phyloP scores from a whole-genome alignment of 257 asterid genomes.

The Salvia rosmarinus region DNA sequence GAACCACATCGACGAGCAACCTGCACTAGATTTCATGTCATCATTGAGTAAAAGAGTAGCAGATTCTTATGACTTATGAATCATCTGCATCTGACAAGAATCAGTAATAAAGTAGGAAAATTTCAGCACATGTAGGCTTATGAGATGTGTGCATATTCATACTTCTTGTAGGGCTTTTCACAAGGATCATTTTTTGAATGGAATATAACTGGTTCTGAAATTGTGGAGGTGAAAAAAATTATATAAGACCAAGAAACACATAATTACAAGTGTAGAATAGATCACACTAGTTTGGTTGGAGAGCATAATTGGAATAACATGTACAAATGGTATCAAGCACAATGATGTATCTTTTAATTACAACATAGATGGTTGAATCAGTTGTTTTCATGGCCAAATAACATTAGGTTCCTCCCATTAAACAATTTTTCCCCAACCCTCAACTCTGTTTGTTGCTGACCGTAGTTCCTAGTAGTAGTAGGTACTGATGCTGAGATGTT shows the following conservation, averaged over 20 bases:
- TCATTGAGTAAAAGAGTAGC: neutral
- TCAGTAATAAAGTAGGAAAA: neutral
- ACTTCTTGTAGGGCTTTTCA: neutral
- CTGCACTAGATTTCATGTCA: neutral
- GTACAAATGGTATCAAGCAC: neutral
- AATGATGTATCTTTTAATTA: neutral
- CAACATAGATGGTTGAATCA: neutral
- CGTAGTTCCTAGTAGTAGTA: too few relatives aligned
- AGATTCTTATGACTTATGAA: neutral
- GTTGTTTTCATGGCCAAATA: constrained; percentile 8
- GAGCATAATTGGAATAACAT: neutral
- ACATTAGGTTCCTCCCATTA: neutral
- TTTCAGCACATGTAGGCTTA: neutral
- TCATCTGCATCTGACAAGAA: constrained; percentile 14
- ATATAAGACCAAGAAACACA: neutral
- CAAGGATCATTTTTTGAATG: constrained; percentile 6
- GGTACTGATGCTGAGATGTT: neutral
- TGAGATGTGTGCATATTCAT: neutral
- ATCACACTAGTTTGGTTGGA: constrained; percentile 17
- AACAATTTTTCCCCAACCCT: neutral
- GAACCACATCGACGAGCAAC: neutral
- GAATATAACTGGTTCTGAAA: neutral
- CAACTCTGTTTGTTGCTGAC: neutral
- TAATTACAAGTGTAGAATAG: neutral
- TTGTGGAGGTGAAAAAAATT: constrained; percentile 6